These are phyloP conservation scores for Brasilioporus rufonigricans DNA, from an alignment of 768 basidiomycete species.

Conservation along the genomic window DNA sequence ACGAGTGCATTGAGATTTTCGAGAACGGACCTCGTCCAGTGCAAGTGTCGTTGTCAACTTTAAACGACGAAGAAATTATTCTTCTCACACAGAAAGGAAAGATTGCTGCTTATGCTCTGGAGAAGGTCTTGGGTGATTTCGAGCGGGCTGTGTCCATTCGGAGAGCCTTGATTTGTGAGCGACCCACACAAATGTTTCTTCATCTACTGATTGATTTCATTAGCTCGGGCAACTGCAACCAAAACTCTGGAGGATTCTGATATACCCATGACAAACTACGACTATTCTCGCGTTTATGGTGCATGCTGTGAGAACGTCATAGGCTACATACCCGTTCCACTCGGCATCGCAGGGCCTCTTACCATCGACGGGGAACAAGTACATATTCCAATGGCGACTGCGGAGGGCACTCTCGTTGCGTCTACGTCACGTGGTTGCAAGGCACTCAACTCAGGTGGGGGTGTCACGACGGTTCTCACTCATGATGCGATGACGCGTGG, in stretches of 20 bases:
- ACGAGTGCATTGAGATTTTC: conserved; percentile 78
- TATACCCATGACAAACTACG: conserved; percentile 82
- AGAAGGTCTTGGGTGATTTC: conserved; percentile 88
- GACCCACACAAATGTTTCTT: neutral
- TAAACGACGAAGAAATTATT: conserved; percentile 93
- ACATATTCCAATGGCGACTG: conserved; percentile 98
- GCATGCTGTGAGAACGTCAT: conserved; percentile 99
- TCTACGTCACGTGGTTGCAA: conserved; percentile 98
- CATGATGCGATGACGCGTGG: conserved; percentile 98
- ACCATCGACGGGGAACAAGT: conserved; percentile 80
- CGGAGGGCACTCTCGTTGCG: conserved; percentile 98
- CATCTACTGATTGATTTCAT: conserved; percentile 1
- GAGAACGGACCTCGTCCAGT: conserved; percentile 68
- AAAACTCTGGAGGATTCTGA: conserved; percentile 81
- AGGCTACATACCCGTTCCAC: conserved; percentile 93
- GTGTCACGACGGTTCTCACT: conserved; percentile 90
- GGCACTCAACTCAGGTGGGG: conserved; percentile 93
- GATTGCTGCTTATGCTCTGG: conserved; percentile 91
- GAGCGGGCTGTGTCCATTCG: conserved; percentile 87
- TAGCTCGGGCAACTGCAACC: conserved; percentile 82
- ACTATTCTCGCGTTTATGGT: conserved; percentile 91
- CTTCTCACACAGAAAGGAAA: conserved; percentile 86
- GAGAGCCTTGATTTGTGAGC: conserved; percentile 85
- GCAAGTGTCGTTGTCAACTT: conserved; percentile 50
- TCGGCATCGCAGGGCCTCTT: conserved; percentile 95